Conservation (phyloP, 2,329 filamentous ascomycete species). For the Hypoxylon sp. region DNA sequence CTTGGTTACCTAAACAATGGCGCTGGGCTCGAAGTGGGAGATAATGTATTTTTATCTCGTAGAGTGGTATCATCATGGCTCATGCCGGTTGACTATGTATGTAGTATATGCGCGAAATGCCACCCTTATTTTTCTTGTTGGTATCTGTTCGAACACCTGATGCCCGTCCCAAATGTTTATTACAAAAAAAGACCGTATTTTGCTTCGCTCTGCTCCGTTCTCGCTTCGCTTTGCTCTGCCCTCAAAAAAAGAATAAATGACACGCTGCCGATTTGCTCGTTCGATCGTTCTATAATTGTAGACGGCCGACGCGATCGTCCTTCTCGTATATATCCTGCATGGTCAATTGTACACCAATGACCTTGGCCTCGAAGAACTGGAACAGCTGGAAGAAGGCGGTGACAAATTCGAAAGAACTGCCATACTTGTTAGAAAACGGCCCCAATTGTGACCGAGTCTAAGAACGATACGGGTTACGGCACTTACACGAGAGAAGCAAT, state of each 20-base stretch:
- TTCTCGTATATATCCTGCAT: constrained; percentile 52
- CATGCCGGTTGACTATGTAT: constrained; percentile 27
- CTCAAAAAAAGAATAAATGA: constrained; percentile 24
- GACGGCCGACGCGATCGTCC: constrained; percentile 43
- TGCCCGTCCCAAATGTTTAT: constrained; percentile 40
- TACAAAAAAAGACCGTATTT: constrained; percentile 43
- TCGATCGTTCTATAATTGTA: constrained; percentile 44
- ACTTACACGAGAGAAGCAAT: constrained; percentile 51
- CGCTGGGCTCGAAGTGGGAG: constrained; percentile 15
- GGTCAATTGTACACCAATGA: constrained; percentile 48
- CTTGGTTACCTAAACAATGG: background rate
- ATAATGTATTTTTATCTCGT: constrained; percentile 38
- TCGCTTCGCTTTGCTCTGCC: constrained; percentile 2
- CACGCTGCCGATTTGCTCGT: background rate
- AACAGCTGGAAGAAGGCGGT: constrained; percentile 50
- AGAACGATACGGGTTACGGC: background rate
- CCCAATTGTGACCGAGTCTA: background rate
- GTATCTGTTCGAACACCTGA: constrained; percentile 35
- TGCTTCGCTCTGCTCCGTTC: background rate
- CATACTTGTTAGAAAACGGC: constrained; percentile 5
- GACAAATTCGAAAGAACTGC: constrained; percentile 47
- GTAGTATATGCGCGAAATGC: constrained; percentile 37
- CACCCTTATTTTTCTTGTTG: constrained; percentile 36
- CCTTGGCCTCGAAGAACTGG: constrained; percentile 51
- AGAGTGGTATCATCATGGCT: constrained; percentile 43